These are phyloP conservation scores for Oryza glaberrima DNA, from an alignment of 176 grass and related monocot species.

Conservation along the genomic window DNA sequence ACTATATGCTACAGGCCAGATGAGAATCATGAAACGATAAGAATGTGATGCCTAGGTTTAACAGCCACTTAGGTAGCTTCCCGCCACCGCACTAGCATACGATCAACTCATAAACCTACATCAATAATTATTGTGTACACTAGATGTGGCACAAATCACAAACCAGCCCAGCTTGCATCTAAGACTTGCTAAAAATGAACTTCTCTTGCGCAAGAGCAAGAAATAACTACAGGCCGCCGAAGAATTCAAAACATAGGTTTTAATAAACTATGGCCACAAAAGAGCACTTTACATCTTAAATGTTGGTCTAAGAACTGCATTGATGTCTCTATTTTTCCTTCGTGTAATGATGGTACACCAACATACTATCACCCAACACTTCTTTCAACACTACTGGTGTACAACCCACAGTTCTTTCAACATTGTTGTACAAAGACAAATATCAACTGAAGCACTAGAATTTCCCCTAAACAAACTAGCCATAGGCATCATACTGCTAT, in stretches of 20 bases:
- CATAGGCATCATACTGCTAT: background rate
- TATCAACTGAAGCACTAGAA: background rate
- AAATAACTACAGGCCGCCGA: background rate
- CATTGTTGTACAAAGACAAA: background rate
- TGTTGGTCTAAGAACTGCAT: slow-evolving; percentile 1
- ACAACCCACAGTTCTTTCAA: background rate
- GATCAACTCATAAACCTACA: background rate
- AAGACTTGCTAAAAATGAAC: background rate
- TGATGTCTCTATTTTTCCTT: background rate
- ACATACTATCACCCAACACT: background rate
- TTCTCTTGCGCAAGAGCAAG: background rate
- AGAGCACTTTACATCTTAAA: background rate
- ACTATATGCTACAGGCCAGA: background rate
- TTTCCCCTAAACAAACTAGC: background rate
- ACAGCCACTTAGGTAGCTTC: background rate
- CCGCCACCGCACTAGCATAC: background rate
- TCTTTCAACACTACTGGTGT: background rate
- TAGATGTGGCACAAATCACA: background rate
- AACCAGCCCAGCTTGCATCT: background rate
- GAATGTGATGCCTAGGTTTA: background rate
- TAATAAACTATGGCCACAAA: background rate
- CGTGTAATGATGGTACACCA: background rate
- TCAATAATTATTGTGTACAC: background rate
- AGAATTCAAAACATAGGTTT: background rate
- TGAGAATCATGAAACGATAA: background rate